Base-by-base conservation (phyloP, 1,284 basidiomycete species). In the Athelia sp. region DNA sequence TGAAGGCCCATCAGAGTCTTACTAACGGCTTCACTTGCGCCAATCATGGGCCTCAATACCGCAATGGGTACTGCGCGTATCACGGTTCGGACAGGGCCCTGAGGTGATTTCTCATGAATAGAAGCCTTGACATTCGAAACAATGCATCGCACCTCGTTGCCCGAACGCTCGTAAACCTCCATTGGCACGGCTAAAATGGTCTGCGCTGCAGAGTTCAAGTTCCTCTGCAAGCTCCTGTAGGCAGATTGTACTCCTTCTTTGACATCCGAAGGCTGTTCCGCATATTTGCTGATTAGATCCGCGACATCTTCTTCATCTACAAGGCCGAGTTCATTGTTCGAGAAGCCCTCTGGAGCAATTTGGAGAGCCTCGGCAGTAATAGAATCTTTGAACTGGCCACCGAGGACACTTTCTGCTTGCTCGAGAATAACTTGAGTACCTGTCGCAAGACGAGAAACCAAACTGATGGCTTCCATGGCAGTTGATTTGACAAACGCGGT, bases 141-240 rank as follows among this genome's bases (percentile, higher is more conserved):
- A 35, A 21, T 1, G 31, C 35, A 36, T 50, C 78, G 64, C 58
- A 90, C 93, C 76, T 94, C 89, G 48, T 85, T 88, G 15, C 89
- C 89, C 13, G 90, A 88, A 52, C 88, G 77, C 66, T 99, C 96
- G 60, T 98, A 98, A 15, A 98, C 93, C 66, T 99, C 97, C 94
- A 99, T 98, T 0, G 96, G 96, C 1, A 99, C 93, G 0, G 97
- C 96, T 24, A 99, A 78, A 55, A 99, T 99, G 0, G 97, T 99
- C 70, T 99, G 96, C 13, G 96, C 97, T 3, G 96, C 96, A 26
- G 89, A 90, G 56, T 87, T 90, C 50, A 98, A 66, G 66, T 97
- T 97, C 58, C 72, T 82, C 51, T 80, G 82, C 57, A 99, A 66
- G 58, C 90, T 93, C 60, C 75, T 80, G 67, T 98, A 97, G 15